These are phyloP conservation scores for Vigna mungo DNA, from an alignment of 306 rosid species.

Conservation along the genomic window DNA sequence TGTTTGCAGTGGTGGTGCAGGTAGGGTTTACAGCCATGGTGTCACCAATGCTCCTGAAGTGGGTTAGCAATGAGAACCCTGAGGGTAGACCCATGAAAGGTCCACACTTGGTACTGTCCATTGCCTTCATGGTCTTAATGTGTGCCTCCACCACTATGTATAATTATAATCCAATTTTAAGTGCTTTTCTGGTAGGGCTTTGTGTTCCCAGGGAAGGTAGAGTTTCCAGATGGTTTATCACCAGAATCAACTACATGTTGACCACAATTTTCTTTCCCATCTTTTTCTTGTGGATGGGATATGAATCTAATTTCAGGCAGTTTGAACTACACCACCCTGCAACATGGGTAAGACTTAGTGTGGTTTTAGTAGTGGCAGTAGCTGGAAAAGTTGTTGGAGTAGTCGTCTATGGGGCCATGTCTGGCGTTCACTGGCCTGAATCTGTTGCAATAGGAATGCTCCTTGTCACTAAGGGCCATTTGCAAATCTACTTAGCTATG, in stretches of 20 bases:
- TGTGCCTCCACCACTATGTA: slow-evolving; percentile 57
- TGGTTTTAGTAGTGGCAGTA: slow-evolving; percentile 49
- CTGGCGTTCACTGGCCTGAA: slow-evolving; percentile 84
- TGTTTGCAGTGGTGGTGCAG: slow-evolving; percentile 48
- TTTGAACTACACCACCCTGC: slow-evolving; percentile 27
- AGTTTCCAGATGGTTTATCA: slow-evolving; percentile 73
- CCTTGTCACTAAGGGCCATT: slow-evolving; percentile 80
- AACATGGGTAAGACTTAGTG: slow-evolving; percentile 63
- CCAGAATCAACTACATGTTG: slow-evolving; percentile 67
- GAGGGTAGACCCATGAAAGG: slow-evolving; percentile 87
- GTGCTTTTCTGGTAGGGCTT: slow-evolving; percentile 76
- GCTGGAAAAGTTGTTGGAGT: slow-evolving; percentile 70
- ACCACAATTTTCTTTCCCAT: slow-evolving; percentile 68
- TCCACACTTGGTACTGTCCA: slow-evolving; percentile 68
- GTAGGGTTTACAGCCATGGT: slow-evolving; percentile 50
- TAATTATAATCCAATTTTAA: slow-evolving; percentile 63
- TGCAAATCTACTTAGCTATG: slow-evolving; percentile 74
- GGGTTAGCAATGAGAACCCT: slow-evolving; percentile 88
- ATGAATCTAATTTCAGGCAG: slow-evolving; percentile 49
- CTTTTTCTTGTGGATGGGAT: slow-evolving; percentile 92
- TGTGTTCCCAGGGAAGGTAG: slow-evolving; percentile 78
- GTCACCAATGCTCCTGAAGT: slow-evolving; percentile 70
- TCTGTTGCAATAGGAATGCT: slow-evolving; percentile 83
- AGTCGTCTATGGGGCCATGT: slow-evolving; percentile 57
- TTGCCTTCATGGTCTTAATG: slow-evolving; percentile 73